Conservation (phyloP, 2,329 filamentous ascomycete species). For the Claviceps sp. region DNA sequence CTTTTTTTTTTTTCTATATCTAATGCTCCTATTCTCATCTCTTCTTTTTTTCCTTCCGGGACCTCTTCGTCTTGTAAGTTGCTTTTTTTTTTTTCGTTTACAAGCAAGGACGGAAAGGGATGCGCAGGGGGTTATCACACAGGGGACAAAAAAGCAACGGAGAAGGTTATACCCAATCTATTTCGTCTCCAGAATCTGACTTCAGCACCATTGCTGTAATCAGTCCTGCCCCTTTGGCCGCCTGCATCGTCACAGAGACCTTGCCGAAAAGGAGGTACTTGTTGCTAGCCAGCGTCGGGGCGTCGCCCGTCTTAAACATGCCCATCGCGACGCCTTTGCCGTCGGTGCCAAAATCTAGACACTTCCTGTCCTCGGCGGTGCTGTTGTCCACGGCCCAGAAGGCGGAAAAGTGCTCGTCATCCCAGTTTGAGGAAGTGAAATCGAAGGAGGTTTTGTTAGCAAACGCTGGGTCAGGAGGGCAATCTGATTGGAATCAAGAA, state of each 20-base stretch:
- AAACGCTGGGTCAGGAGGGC: slow-evolving; percentile 54
- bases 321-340: slow-evolving; percentile 25
- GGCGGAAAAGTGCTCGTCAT: slow-evolving; percentile 10
- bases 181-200: slow-evolving; percentile 67
- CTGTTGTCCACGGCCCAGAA: slow-evolving; percentile 22
- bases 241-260: slow-evolving; percentile 55
- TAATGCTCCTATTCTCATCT: not conserved
- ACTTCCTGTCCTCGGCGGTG: slow-evolving; percentile 13
- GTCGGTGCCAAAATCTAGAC: slow-evolving; percentile 14
- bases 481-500: slow-evolving; percentile 19
- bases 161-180: slow-evolving; percentile 26
- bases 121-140: not conserved
- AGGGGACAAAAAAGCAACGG: not conserved
- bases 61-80: no score
- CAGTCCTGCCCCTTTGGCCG: slow-evolving; percentile 59
- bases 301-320: slow-evolving; percentile 44
- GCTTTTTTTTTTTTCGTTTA: no score
- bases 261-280: slow-evolving; percentile 81
- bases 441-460: slow-evolving; percentile 40
- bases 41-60: no score
- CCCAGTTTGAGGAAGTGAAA: slow-evolving; percentile 48
- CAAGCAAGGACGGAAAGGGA: not conserved
- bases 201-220: slow-evolving; percentile 66
- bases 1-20: no score
- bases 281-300: slow-evolving; percentile 49